phyloP scores from a whole-genome alignment of 2,329 filamentous ascomycete genomes.

The Eurotiales sp. region DNA sequence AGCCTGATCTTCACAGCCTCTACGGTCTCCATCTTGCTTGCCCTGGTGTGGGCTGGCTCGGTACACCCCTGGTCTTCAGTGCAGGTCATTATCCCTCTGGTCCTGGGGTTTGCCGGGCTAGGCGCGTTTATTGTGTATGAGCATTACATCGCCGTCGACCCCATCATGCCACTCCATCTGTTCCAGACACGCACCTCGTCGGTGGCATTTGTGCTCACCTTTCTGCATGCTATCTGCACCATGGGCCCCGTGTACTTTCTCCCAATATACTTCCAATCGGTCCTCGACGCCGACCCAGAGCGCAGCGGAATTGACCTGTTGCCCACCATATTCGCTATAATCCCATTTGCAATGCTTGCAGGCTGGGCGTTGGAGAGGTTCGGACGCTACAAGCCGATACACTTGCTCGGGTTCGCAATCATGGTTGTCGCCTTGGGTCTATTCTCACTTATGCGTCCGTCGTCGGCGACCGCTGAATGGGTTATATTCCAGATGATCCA shows the following conservation, averaged over 20 bases:
- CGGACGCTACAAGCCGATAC: constrained; percentile 30
- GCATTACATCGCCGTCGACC: constrained; percentile 17
- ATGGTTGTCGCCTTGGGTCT: constrained; percentile 25
- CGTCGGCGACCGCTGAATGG: constrained; percentile 25
- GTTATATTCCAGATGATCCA: constrained; percentile 27
- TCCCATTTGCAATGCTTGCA: constrained; percentile 26
- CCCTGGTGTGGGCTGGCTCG: constrained; percentile 32
- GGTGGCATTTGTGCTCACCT: constrained; percentile 30
- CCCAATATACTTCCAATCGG: constrained; percentile 45
- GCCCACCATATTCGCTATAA: constrained; percentile 22
- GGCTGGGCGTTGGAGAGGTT: constrained; percentile 29
- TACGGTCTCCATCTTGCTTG: constrained; percentile 28
- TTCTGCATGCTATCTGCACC: constrained; percentile 34
- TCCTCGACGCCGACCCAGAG: constrained; percentile 28
- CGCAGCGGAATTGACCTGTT: constrained; percentile 29
- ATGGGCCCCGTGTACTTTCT: constrained; percentile 29
- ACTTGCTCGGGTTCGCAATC: constrained; percentile 25
- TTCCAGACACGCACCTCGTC: constrained; percentile 42
- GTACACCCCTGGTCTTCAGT: constrained; percentile 29
- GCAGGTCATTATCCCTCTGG: constrained; percentile 40
- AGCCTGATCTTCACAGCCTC: constrained; percentile 28
- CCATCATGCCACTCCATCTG: constrained; percentile 41
- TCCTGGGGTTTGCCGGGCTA: constrained; percentile 28
- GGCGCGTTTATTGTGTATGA: constrained; percentile 21
- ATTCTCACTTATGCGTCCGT: constrained; percentile 22